Conservation (phyloP, 345 rosid genomes). For the Citrus medica region DNA sequence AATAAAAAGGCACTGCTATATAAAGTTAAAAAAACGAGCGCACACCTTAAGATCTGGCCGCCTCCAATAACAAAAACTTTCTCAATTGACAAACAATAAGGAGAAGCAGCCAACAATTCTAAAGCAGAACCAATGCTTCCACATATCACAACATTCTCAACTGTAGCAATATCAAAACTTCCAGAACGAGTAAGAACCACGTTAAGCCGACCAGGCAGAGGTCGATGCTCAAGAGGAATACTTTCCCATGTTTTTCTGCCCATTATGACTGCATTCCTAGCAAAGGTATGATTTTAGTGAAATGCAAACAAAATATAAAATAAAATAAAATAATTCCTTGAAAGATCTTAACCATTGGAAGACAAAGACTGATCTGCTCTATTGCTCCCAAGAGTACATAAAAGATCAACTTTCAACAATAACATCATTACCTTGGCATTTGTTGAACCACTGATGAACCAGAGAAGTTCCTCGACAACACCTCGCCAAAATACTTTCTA, state of each 20-base stretch:
- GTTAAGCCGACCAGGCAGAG: slow-evolving; percentile 87
- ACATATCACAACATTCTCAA: slow-evolving; percentile 85
- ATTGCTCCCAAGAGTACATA: slow-evolving; percentile 3
- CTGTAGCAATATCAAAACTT: slow-evolving; percentile 78
- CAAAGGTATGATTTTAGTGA: neutral
- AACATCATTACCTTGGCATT: slow-evolving; percentile 66
- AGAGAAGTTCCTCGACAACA: slow-evolving; percentile 94
- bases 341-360: neutral
- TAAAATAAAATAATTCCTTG: neutral
- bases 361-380: neutral
- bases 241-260: slow-evolving; percentile 98
- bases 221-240: slow-evolving; percentile 58
- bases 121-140: slow-evolving; percentile 80
- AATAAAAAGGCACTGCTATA: too few relatives aligned
- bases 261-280: slow-evolving; percentile 88
- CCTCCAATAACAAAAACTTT: slow-evolving; percentile 92
- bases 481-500: slow-evolving; percentile 99
- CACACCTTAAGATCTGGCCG: slow-evolving; percentile 74
- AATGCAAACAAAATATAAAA: neutral
- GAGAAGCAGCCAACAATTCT: slow-evolving; percentile 69
- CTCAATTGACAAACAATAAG: slow-evolving; percentile 84
- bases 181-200: slow-evolving; percentile 92
- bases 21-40: neutral
- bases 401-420: neutral
- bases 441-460: slow-evolving; percentile 98